Evolutionary conservation across 1,284 basidiomycete species (phyloP), one percentile per base, ranked within the genome.

Genomic region (Ceratobasidium sp.): DNA sequence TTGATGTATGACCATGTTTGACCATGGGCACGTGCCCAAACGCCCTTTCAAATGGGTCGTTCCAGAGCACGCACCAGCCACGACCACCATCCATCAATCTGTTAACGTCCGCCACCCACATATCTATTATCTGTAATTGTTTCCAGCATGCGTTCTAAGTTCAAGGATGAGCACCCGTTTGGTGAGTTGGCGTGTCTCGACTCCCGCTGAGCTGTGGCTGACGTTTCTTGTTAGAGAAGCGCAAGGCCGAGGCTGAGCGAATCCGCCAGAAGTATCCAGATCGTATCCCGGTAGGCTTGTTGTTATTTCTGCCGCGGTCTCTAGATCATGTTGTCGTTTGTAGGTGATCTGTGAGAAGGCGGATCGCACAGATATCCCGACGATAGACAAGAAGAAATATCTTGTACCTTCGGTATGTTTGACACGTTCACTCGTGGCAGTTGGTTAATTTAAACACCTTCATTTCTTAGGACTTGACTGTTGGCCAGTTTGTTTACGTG

Each of bases 341-440:
- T 9, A 98, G 96, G 96, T 99, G 77, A 99, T 99, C 83, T 99
- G 98, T 85, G 98, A 99, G 89, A 98, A 98, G 86, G 97, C 96
- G 69, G 97, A 99, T 86, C 90, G 94, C 81, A 98, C 96, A 74
- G 98, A 99, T 84, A 98, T 99, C 81, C 95, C 96, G 0, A 97
- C 96, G 24, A 98, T 99, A 81, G 98, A 99, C 88, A 99, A 99
- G 94, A 99, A 99, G 93, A 99, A 99, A 87, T 99, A 99, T 80
- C 88, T 99, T 59, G 98, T 99, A 2, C 98, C 98, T 69, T 97
- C 96, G 69, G 95, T 96, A 59, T 62, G 84, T 82, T 34, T 14
- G 27, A 19, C 49, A 14, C n/a, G 19, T 59, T 29, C 34, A 31
- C 2, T 39, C 51, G 31, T 19, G n/a, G 27, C 48, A 7, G 58